Evolutionary conservation across 768 basidiomycete genomes (phyloP).

Genomic region (Leccinum sublutescens): DNA sequence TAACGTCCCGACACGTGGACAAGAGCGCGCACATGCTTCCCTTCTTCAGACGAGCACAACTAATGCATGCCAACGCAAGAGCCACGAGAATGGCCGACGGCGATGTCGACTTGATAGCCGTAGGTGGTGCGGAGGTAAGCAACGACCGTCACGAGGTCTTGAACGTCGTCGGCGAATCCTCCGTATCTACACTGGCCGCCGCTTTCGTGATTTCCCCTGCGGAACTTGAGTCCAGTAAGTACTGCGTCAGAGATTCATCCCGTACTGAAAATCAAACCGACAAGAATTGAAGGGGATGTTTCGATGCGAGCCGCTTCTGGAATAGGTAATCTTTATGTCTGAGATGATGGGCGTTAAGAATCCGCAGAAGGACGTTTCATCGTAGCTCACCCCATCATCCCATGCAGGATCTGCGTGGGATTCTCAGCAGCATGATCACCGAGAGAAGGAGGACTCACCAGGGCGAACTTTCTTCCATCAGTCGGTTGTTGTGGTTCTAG

Average conservation of each 20-base stretch:
- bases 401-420: slow-evolving; percentile 66
- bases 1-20: slow-evolving; percentile 79
- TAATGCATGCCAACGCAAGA: slow-evolving; percentile 64
- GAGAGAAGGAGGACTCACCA: slow-evolving; percentile 45
- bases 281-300: slow-evolving; percentile 74
- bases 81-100: slow-evolving; percentile 80
- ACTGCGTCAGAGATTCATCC: neutral
- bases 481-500: slow-evolving; percentile 49
- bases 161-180: slow-evolving; percentile 56
- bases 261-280: slow-evolving; percentile 83
- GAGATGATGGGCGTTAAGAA: slow-evolving; percentile 8
- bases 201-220: slow-evolving; percentile 77
- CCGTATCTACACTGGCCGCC: slow-evolving; percentile 64
- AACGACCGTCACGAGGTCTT: slow-evolving; percentile 66
- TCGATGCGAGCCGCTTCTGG: slow-evolving; percentile 65
- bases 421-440: slow-evolving; percentile 14
- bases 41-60: slow-evolving; percentile 63
- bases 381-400: slow-evolving; percentile 64
- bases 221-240: slow-evolving; percentile 5
- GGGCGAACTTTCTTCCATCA: slow-evolving; percentile 57
- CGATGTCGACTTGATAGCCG: slow-evolving; percentile 66
- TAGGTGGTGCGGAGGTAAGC: slow-evolving; percentile 54
- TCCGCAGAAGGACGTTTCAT: neutral
- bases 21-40: slow-evolving; percentile 52
- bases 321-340: slow-evolving; percentile 88